Evolutionary conservation across 129 eudicot species (phyloP).

Genomic region (Pittosporum tobira): DNA sequence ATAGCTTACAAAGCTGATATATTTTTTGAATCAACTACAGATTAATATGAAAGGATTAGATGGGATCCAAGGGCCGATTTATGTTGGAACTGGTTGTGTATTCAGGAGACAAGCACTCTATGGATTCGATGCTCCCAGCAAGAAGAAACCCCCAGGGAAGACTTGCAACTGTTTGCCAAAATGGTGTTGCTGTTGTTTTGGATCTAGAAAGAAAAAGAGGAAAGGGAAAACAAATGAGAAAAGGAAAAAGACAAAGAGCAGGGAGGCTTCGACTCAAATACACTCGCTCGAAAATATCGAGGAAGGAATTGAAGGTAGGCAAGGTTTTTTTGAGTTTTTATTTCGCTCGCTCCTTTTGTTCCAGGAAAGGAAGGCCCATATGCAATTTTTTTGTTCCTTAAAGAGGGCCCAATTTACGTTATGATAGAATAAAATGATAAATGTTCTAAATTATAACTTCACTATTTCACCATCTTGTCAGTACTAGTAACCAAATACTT

Average conservation of each 20-base stretch:
- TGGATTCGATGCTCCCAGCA: conserved; percentile 59
- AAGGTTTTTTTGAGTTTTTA: no score
- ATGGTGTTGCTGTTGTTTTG: conserved; percentile 41
- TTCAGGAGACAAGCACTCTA: conserved; percentile 58
- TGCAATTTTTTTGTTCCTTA: no score
- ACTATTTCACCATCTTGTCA: no score
- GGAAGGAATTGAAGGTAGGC: conserved; percentile 93
- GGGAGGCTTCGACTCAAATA: conserved; percentile 66
- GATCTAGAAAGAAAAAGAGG: conserved; percentile 35
- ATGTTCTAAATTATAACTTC: no score
- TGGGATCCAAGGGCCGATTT: conserved; percentile 42
- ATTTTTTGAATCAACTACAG: conserved; percentile 8
- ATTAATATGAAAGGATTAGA: conserved; percentile 42
- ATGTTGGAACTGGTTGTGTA: conserved; percentile 41
- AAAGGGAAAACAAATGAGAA: conserved; percentile 26
- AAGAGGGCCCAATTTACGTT: no score
- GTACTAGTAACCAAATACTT: no score
- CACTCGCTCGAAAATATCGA: conserved; percentile 89
- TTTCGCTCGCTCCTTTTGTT: no score
- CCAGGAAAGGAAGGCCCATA: no score
- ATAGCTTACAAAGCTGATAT: no score
- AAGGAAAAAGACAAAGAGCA: conserved; percentile 36
- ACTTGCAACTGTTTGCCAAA: conserved; percentile 77
- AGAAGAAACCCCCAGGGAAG: conserved; percentile 50
- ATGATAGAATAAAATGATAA: no score